These are phyloP conservation scores for Ganoderma lingzhi DNA, from an alignment of 1,284 basidiomycete genomes.

Conservation along the genomic window DNA sequence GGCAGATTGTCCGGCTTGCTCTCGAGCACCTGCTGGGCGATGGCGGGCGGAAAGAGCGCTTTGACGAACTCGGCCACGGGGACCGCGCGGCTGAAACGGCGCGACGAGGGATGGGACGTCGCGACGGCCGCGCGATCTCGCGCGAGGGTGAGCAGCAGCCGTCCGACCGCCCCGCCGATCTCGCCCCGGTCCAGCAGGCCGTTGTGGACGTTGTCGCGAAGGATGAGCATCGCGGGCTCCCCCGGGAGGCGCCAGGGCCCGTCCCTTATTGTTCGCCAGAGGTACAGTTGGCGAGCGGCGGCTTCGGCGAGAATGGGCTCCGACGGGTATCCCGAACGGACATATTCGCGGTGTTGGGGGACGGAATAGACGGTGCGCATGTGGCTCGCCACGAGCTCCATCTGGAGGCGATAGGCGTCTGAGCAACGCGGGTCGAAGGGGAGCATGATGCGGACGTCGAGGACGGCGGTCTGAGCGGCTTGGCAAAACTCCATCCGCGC, in stretches of 20 bases:
- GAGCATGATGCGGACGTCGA: conserved; percentile 3
- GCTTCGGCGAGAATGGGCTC: background rate
- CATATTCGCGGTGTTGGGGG: background rate
- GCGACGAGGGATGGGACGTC: background rate
- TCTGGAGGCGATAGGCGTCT: background rate
- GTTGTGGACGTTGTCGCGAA: background rate
- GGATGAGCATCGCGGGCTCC: background rate
- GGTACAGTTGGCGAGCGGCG: background rate
- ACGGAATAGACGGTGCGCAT: background rate
- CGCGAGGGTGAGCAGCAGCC: background rate
- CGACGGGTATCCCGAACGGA: background rate
- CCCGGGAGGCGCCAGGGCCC: background rate
- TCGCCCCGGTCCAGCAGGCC: background rate
- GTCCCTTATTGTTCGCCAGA: background rate
- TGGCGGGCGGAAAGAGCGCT: background rate
- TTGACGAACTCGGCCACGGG: background rate
- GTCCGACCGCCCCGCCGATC: background rate
- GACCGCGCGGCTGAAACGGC: background rate
- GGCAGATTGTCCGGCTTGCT: background rate
- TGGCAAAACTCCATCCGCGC: background rate
- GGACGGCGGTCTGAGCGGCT: background rate
- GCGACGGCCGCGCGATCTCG: background rate
- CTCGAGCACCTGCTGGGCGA: background rate
- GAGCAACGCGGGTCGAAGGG: background rate
- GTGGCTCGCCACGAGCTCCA: conserved; percentile 1